Evolutionary conservation across 495 filamentous ascomycete genomes (phyloP).

Genomic region (Trichoderma asperelloides): DNA sequence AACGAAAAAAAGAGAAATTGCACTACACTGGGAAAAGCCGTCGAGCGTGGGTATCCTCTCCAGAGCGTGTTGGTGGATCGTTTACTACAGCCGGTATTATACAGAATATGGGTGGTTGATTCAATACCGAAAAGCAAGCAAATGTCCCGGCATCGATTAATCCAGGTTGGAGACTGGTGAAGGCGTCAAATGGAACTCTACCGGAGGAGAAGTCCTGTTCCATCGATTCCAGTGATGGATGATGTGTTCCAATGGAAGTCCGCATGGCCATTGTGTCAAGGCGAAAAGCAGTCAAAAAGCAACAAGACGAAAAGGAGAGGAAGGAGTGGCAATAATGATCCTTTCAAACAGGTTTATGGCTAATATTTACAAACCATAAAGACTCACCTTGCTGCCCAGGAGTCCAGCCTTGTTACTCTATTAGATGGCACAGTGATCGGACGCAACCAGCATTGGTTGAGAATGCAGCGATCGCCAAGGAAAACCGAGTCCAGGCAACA

Average conservation of each 20-base stretch:
- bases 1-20: too few species aligned
- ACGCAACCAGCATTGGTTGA: constrained; percentile 8
- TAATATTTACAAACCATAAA: constrained; percentile 12
- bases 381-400: constrained; percentile 44
- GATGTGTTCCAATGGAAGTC: background rate
- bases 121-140: background rate
- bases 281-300: background rate
- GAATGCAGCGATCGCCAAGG: constrained; percentile 11
- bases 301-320: constrained; percentile 11
- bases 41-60: too few species aligned
- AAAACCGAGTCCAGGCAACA: constrained; percentile 20
- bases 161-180: background rate
- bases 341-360: constrained; percentile 8
- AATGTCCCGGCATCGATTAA: background rate
- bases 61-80: too few species aligned
- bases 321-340: constrained; percentile 25
- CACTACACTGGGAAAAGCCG: too few species aligned
- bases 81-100: too few species aligned
- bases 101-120: too few species aligned
- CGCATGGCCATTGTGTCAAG: background rate
- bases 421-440: constrained; percentile 17
- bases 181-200: background rate
- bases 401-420: constrained; percentile 24
- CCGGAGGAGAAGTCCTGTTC: background rate
- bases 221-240: background rate